Conservation (phyloP, 768 basidiomycete genomes). For the Mycena galericulata region DNA sequence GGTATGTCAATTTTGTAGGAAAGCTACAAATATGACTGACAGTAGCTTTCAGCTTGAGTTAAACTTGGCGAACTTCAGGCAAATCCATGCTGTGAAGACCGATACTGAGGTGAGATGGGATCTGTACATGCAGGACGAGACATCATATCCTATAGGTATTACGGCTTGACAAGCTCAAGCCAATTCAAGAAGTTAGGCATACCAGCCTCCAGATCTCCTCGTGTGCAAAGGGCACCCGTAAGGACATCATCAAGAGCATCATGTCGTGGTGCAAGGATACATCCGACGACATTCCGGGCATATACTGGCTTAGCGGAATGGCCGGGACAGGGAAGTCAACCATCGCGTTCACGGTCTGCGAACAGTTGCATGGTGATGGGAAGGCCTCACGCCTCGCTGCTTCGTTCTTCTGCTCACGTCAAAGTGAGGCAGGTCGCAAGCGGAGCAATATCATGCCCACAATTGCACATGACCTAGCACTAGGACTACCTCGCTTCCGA, state of each 20-base stretch:
- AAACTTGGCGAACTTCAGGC: conserved; percentile 2
- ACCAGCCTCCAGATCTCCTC: background rate
- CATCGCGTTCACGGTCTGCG: conserved; percentile 36
- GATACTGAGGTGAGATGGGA: conserved; percentile 2
- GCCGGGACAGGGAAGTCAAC: no score
- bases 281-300: conserved; percentile 21
- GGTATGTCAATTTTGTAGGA: background rate
- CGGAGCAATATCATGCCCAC: conserved; percentile 7
- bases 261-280: conserved; percentile 6
- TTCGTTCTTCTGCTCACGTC: conserved; percentile 33
- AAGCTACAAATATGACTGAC: no score
- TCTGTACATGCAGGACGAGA: background rate
- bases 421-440: background rate
- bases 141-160: background rate
- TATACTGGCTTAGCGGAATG: conserved; percentile 42
- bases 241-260: background rate
- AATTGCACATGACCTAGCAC: background rate
- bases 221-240: background rate
- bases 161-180: background rate
- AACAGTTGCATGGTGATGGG: conserved; percentile 45
- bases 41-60: background rate
- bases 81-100: background rate
- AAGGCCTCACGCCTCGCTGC: conserved; percentile 57
- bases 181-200: background rate
- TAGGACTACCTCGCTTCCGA: background rate